Evolutionary conservation across 2,329 filamentous ascomycete genomes (phyloP), one percentile per base, ranked within the genome.

Genomic region (Colletotrichum sp.): DNA sequence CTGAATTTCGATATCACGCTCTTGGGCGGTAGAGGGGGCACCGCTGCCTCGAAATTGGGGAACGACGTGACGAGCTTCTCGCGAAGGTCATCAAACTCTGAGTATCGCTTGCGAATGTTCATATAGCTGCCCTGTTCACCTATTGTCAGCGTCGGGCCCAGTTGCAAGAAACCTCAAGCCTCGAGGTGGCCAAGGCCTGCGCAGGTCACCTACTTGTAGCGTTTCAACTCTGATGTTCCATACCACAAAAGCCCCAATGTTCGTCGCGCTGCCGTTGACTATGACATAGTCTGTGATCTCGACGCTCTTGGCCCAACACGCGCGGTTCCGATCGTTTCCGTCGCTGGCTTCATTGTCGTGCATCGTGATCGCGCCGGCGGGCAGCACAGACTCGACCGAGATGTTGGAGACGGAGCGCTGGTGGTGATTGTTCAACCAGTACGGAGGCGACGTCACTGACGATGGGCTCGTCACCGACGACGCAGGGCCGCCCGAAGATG

Each of bases 191-290:
- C 43, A 21, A 52, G 43, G 10, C 43, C n/a, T 52, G 71, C 71
- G 38, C 38, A 36, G 48, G 21, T 30, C 67, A 89, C 92, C 83
- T 82, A 96, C 95, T 84, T 92, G 94, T 66, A 98, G 86, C 5
- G 96, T 98, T 83, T 97, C 93, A 59, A 99, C 95, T 63, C 90
- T 92, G 80, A 97, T 96, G 82, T 95, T 97, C 95, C 95, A 99
- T 9, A 98, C 96, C 2, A 98, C 95, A 86, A 98, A 99, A 3
- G 96, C 94, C n/a, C 96, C 96, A 32, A 92, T 88, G 78, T 88
- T 90, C 16, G 88, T 90, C 43, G 88, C 83, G 77, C 89, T 88
- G 66, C 90, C 88, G 74, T 91, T 90, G 61, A 93, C 88, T 24
- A 91, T 79, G 13, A 90, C 89, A 81, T 90, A 85, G 80, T 91